Base-by-base conservation (phyloP, 371 early-diverging fungal species). In the Mucor racemosus region DNA sequence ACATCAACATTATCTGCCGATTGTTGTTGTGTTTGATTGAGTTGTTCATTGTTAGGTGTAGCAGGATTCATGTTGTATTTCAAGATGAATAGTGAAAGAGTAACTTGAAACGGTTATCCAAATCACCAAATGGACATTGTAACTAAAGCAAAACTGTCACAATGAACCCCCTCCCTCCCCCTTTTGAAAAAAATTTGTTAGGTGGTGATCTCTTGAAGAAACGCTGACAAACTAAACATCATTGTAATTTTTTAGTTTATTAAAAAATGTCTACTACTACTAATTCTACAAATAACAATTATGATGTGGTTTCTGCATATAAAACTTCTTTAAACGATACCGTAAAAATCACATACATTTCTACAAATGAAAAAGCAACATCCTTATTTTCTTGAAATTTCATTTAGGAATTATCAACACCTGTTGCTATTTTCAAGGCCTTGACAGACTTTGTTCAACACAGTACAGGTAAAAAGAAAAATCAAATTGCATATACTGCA, bases 361-460 rank as follows among this genome's bases (percentile, higher is more conserved):
- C 36, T n/a, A n/a, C n/a, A n/a, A n/a, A n/a, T n/a, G n/a, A n/a
- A n/a, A n/a, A n/a, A n/a, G n/a, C n/a, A n/a, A n/a, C n/a, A n/a
- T n/a, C n/a, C n/a, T n/a, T n/a, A n/a, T n/a, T n/a, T n/a, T n/a
- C n/a, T n/a, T n/a, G n/a, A n/a, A n/a, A n/a, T n/a, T 15, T 15
- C 38, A 41, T 33, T 46, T 64, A 90, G 86, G 92, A 91, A 67
- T 74, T 95, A 33, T 92, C 96, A n/a, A 89, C 92, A 63, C 94
- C 97, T 3, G 92, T 97, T 13, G 95, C 94, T 8, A 91, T 94
- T 33, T 92, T 97, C 65, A 88, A 92, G 78, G 86, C 94, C 1
- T 77, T 95, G 55, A 87, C 91, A 9, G 91, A 92, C 61, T 85
- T 90, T 41, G 90, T 92, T 68, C 88, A 86, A 74, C 80, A 87